phyloP scores from a whole-genome alignment of 1,284 basidiomycete genomes.

The Jaminaea rosea region DNA sequence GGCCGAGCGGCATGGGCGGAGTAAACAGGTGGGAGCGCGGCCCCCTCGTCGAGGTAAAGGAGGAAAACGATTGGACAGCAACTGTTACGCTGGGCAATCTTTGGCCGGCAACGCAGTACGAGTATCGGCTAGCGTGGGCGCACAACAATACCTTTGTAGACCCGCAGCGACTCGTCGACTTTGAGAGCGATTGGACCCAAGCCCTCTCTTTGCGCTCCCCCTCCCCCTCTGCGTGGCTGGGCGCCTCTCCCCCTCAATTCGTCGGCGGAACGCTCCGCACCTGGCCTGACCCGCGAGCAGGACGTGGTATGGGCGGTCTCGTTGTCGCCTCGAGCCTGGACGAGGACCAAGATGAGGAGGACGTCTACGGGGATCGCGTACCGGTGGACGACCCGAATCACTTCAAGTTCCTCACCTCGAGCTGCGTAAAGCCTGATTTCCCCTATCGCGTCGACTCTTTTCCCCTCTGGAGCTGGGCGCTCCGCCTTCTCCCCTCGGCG shows the following conservation, averaged over 20 bases:
- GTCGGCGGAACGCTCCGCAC: conserved; percentile 50
- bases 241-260: too few species aligned
- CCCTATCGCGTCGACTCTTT: conserved; percentile 44
- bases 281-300: conserved; percentile 50
- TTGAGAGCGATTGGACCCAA: not conserved
- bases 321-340: conserved; percentile 23
- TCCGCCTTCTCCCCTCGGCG: not conserved
- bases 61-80: conserved; percentile 59
- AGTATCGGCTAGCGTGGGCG: conserved; percentile 55
- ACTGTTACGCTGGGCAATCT: conserved; percentile 57
- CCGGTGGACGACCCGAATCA: conserved; percentile 44
- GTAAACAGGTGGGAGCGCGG: conserved; percentile 37
- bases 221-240: not conserved
- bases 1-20: not conserved
- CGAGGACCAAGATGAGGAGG: not conserved
- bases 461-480: conserved; percentile 18
- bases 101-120: conserved; percentile 64
- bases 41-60: conserved; percentile 29
- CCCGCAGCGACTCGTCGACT: not conserved
- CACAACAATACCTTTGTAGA: conserved; percentile 14
- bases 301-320: conserved; percentile 8
- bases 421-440: conserved; percentile 46
- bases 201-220: not conserved
- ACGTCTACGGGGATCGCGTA: conserved; percentile 12
- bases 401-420: conserved; percentile 40